Evolutionary conservation across 2,329 filamentous ascomycete genomes (phyloP).

Genomic region (Amesomyces nigricolor): DNA sequence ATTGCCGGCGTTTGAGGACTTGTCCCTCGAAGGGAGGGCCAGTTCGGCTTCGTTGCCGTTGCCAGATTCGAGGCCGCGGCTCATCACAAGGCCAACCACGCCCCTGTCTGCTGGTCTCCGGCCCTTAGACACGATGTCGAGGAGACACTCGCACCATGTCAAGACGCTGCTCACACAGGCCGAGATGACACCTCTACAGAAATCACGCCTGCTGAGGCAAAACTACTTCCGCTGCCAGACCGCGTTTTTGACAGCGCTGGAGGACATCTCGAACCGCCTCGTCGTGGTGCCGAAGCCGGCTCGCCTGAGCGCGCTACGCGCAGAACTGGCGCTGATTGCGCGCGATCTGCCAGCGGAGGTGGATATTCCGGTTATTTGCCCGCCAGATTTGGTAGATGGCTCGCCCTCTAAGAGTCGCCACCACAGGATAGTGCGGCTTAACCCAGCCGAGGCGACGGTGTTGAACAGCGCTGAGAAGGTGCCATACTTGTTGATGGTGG

Average conservation of each 20-base stretch:
- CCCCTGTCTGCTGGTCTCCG: constrained; percentile 52
- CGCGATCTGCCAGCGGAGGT: constrained; percentile 79
- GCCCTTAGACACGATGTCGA: constrained; percentile 43
- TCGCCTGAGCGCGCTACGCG: constrained; percentile 71
- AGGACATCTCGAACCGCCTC: constrained; percentile 79
- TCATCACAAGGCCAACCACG: constrained; percentile 49
- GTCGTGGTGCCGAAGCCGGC: constrained; percentile 77
- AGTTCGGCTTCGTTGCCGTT: constrained; percentile 64
- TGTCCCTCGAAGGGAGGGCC: constrained; percentile 53
- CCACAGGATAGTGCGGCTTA: constrained; percentile 76
- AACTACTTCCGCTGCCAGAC: constrained; percentile 82
- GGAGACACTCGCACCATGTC: constrained; percentile 57
- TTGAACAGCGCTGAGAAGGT: constrained; percentile 84
- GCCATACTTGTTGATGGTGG: constrained; percentile 78
- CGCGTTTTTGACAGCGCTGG: constrained; percentile 71
- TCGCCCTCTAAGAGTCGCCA: constrained; percentile 70
- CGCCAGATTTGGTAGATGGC: constrained; percentile 66
- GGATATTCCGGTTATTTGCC: constrained; percentile 76
- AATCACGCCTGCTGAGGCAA: constrained; percentile 66
- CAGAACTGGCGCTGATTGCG: constrained; percentile 73
- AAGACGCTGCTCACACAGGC: constrained; percentile 53
- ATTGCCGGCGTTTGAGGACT: constrained; percentile 46
- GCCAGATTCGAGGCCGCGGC: constrained; percentile 52
- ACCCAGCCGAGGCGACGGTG: constrained; percentile 77
- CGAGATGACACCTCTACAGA: constrained; percentile 60